Evolutionary conservation across 805 yeast species (phyloP), one percentile per base, ranked within the genome.

Genomic region (Lachancea lanzarotensis): DNA sequence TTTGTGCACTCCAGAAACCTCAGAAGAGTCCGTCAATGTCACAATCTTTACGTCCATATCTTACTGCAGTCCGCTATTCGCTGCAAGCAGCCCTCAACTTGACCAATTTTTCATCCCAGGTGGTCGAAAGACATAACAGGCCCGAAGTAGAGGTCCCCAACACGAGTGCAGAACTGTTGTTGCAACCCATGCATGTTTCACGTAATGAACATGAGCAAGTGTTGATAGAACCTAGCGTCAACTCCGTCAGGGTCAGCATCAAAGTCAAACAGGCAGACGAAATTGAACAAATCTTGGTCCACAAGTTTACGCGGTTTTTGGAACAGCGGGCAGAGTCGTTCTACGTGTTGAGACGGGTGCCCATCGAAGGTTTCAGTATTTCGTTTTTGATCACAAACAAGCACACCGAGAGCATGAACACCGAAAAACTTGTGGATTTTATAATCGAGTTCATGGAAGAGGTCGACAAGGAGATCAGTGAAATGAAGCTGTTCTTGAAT

Each of bases 401-500:
- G 68, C 98, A 93, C 67, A 89, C 96, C 10, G 96, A 91, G 66
- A 83, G 84, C 53, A 88, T 93, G 96, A 77, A 90, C 69, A 91
- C 93, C 70, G 90, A 84, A 57, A 93, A 93, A 68, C 76, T 93
- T 56, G 95, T 93, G 36, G 98, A 93, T 66, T 93, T 93, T 66
- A 90, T 93, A 55, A 88, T 93, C 55, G 98, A 93, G 70, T 93
- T 93, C 66, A 90, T 93, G 98, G 98, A 93, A 67, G 98, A 90
- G 60, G 98, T 93, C 16, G 98, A 93, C 67, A 91, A 89, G 71
- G 98, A 93, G 67, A 93, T 93, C 60, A 87, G 96, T 67, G 98
- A 93, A 65, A 93, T 93, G 95, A 93, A 93, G 69, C 75, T 93
- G 65, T 93, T 91, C 66, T 77, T 93, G 64, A 93, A 93, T 62